Conservation (phyloP, 2,329 filamentous ascomycete genomes). For the Endocalyx cinctus region DNA sequence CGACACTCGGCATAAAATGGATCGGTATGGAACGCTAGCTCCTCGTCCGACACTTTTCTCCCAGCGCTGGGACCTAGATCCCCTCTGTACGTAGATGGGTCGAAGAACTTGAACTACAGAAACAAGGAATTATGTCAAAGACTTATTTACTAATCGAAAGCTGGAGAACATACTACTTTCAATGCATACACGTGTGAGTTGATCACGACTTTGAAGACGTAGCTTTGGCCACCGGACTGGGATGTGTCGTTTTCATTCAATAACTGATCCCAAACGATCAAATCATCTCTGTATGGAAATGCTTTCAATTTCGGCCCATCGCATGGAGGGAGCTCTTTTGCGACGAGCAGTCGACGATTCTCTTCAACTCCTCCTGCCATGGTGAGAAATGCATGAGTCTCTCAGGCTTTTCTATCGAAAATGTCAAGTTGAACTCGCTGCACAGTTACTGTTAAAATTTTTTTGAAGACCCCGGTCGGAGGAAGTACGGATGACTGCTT, state of each 20-base stretch:
- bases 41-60: slow-evolving; percentile 3
- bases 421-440: too few species aligned
- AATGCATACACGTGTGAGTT: slow-evolving; percentile 5
- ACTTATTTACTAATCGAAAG: background rate
- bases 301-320: slow-evolving; percentile 4
- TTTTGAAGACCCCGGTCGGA: too few species aligned
- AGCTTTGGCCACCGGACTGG: slow-evolving; percentile 3
- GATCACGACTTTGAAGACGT: slow-evolving; percentile 9
- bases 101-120: slow-evolving; percentile 11
- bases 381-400: too few species aligned
- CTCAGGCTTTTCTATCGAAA: too few species aligned
- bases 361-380: background rate
- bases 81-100: slow-evolving; percentile 1
- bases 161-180: slow-evolving; percentile 9
- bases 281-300: slow-evolving; percentile 1
- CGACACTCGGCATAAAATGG: slow-evolving; percentile 12
- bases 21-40: slow-evolving; percentile 8
- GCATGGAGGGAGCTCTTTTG: slow-evolving; percentile 2
- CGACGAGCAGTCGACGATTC: slow-evolving; percentile 2
- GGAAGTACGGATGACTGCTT: too few species aligned
- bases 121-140: background rate
- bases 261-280: slow-evolving; percentile 2
- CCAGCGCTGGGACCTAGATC: slow-evolving; percentile 1
- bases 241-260: background rate
- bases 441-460: too few species aligned